phyloP scores from a whole-genome alignment of 1,139 yeast species.

The Scheffersomyces insectosa region DNA sequence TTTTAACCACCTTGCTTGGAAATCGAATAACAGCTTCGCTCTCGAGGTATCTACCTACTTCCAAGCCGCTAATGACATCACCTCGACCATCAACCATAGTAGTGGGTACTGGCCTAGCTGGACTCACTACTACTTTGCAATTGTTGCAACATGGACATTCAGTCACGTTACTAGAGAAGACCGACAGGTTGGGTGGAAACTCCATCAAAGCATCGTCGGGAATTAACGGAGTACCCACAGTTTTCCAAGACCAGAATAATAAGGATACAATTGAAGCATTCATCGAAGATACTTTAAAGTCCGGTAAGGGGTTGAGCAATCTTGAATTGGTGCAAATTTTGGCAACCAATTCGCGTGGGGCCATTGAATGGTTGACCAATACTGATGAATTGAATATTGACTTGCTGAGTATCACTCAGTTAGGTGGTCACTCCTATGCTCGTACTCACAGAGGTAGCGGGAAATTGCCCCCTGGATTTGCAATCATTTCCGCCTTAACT shows the following conservation, averaged over 20 bases:
- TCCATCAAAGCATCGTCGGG: slow-evolving; percentile 44
- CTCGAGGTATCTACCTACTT: no score
- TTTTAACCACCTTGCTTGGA: no score
- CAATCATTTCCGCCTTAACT: slow-evolving; percentile 29
- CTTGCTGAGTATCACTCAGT: slow-evolving; percentile 26
- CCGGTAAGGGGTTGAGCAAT: slow-evolving; percentile 33
- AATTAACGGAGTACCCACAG: slow-evolving; percentile 39
- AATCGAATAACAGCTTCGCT: no score
- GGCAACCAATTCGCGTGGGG: slow-evolving; percentile 25
- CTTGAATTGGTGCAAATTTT: slow-evolving; percentile 25
- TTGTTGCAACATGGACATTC: slow-evolving; percentile 23
- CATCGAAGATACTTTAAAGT: slow-evolving; percentile 27
- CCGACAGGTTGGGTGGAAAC: slow-evolving; percentile 35
- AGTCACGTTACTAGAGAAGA: slow-evolving; percentile 34
- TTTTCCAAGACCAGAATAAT: slow-evolving; percentile 20
- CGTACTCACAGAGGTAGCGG: slow-evolving; percentile 39
- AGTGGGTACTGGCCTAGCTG: slow-evolving; percentile 41
- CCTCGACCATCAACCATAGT: slow-evolving; percentile 16
- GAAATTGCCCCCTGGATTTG: slow-evolving; percentile 38
- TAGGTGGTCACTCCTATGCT: slow-evolving; percentile 40
- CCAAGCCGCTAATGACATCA: no score
- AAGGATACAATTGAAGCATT: slow-evolving; percentile 28
- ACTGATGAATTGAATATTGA: slow-evolving; percentile 23
- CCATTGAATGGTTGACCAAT: slow-evolving; percentile 33
- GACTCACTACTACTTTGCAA: slow-evolving; percentile 31